Evolutionary conservation across 2,329 filamentous ascomycete genomes (phyloP), one percentile per base, ranked within the genome.

Genomic region (Bipolaris bicolor): DNA sequence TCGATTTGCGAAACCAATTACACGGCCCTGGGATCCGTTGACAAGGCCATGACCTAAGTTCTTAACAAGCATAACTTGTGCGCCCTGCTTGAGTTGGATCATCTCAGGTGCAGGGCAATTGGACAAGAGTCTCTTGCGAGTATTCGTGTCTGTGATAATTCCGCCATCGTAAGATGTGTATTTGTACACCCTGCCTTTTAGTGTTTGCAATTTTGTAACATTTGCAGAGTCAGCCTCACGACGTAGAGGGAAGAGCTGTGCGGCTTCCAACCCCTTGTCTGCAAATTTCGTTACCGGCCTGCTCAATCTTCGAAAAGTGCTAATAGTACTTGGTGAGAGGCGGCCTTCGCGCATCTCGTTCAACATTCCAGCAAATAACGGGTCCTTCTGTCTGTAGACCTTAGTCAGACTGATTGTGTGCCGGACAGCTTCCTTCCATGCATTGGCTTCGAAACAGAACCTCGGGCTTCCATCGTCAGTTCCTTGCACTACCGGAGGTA

Each of bases 1-100:
- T 63, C 89, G 85, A 50, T 83, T 86, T 88, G 92, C 93, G 76
- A 97, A 96, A 5, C 84, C 86, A 7, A 89, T 83, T 3, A 99
- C 90, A 58, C 90, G 92, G 22, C 95, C 95, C 9, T 99, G 82
- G 0, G 94, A 96, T 4, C 95, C 95, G 71, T 99, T 99, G 65
- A 98, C 95, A 0, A 99, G 83, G 0, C 86, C 88, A 37, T 96
- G 92, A 70, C 99, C 95, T 79, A 98, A 88, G 68, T 99, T 99
- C 77, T 99, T 99, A 82, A 99, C 97, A 15, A 99, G 82, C 95
- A 99, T 99, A 44, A 99, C 96, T 73, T 99, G 96, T 0, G 95
- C 91, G 10, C 92, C 91, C 61, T 94, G 89, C 76, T 97, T 98
- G 26, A 99, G 79, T 31, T 90, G 86, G 18, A 99, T 85, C 0